Percentiles rank a stretch among this genome's conserved stretches.
Conservation (phyloP, 2,329 filamentous ascomycete genomes). For the Bipolaris bicolor region DNA sequence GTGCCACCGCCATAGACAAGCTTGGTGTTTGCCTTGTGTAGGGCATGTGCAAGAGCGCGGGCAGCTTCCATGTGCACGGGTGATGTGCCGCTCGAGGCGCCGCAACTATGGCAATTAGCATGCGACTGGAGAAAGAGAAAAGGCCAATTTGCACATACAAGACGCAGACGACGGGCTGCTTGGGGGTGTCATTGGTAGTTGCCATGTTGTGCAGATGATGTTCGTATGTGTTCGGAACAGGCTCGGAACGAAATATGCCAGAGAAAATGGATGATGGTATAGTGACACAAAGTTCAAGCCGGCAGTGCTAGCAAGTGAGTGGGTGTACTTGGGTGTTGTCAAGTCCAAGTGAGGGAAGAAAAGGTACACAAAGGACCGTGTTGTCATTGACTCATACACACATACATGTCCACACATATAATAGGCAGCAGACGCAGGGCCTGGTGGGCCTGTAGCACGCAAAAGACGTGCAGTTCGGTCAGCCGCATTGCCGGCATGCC, state of each 20-base stretch:
- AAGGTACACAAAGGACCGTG: neutral
- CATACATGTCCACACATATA: neutral
- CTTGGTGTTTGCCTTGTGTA: slow-evolving; percentile 77
- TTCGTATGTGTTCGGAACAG: slow-evolving; percentile 15
- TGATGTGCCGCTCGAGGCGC: slow-evolving; percentile 74
- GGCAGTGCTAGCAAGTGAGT: neutral
- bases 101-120: slow-evolving; percentile 66
- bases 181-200: slow-evolving; percentile 19
- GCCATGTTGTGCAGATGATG: slow-evolving; percentile 26
- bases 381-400: slow-evolving; percentile 11
- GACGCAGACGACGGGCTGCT: slow-evolving; percentile 78
- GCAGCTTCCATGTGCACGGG: slow-evolving; percentile 80
- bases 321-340: neutral
- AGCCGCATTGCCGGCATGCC: slow-evolving; percentile 18
- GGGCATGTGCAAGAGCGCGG: slow-evolving; percentile 71
- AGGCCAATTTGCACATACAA: slow-evolving; percentile 62
- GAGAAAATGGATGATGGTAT: slow-evolving; percentile 7
- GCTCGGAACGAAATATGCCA: slow-evolving; percentile 17
- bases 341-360: neutral
- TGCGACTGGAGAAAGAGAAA: neutral
- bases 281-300: slow-evolving; percentile 2
- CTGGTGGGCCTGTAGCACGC: neutral
- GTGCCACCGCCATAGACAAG: slow-evolving; percentile 97
- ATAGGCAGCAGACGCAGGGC: neutral
- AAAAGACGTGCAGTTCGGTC: slow-evolving; percentile 12